Evolutionary conservation across 2,329 filamentous ascomycete species (phyloP).

Genomic region (Aureobasidium melanogenum): DNA sequence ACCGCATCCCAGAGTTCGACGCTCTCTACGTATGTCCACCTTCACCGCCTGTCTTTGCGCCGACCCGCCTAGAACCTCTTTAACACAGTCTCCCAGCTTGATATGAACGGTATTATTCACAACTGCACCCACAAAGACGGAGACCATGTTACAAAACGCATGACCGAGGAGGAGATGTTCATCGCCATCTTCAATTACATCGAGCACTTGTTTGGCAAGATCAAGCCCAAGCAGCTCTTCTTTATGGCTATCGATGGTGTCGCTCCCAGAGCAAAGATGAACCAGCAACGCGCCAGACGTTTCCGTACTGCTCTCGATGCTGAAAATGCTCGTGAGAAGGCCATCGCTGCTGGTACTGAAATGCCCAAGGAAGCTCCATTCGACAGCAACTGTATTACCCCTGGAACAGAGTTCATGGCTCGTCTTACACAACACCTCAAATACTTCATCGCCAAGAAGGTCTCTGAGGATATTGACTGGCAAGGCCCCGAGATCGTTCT

Average conservation of each 20-base stretch:
- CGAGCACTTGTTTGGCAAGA: slow-evolving; percentile 96
- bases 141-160: slow-evolving; percentile 81
- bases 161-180: slow-evolving; percentile 98
- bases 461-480: slow-evolving; percentile 95
- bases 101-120: slow-evolving; percentile 99
- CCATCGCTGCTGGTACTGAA: slow-evolving; percentile 77
- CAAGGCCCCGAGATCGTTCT: slow-evolving; percentile 93
- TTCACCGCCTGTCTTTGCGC: not conserved
- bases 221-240: slow-evolving; percentile 96
- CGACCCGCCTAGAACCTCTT: not conserved
- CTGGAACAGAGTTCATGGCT: slow-evolving; percentile 96
- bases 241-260: slow-evolving; percentile 99
- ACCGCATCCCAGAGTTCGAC: slow-evolving; percentile 97
- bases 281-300: slow-evolving; percentile 90
- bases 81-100: slow-evolving; percentile 49
- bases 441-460: slow-evolving; percentile 98
- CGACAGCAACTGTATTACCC: slow-evolving; percentile 98
- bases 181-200: slow-evolving; percentile 99
- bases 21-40: slow-evolving; percentile 65
- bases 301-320: slow-evolving; percentile 91
- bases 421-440: slow-evolving; percentile 88
- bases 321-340: slow-evolving; percentile 85
- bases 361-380: slow-evolving; percentile 94
- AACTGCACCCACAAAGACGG: slow-evolving; percentile 98
- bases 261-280: slow-evolving; percentile 97